Base-by-base conservation (phyloP, 2,329 filamentous ascomycete genomes). In the Clonostachys rosea region DNA sequence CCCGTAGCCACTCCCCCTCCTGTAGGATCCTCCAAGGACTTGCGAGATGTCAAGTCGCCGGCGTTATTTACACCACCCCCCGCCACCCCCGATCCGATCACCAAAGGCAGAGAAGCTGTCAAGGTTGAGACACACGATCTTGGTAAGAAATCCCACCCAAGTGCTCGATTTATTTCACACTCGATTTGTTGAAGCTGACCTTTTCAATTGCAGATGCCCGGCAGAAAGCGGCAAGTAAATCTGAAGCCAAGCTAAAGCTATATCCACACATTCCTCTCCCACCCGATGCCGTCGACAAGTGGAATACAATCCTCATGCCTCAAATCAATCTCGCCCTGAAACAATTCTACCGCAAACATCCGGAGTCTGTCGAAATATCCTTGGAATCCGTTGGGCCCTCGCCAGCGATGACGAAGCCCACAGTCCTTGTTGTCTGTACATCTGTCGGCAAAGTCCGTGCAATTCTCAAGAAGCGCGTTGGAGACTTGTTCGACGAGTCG, bases 341-440 rank as follows among this genome's bases (percentile, higher is more conserved):
- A 18, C 77, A 81, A 44, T 89, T 88, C 50, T 84, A 91, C 56
- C 79, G 79, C 52, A 87, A 87, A 55, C 78, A 89, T 44, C 78
- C 83, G 1, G 88, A 92, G 60, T 89, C 87, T 1, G 82, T 89
- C 34, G 87, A 89, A 56, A 89, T 92, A 39, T 87, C 86, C 10
- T 78, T 92, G 2, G 83, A 89, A 50, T 86, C 83, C 1, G 82
- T 91, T 39, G 88, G 88, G 16, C 83, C 87, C 45, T 83, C 81
- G 4, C 75, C 81, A 6, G 74, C 82, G 35, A 81, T 78, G 47
- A 83, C 84, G 0, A 79, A 76, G 47, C 87, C 88, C 1, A 91
- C 88, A 0, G 86, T 91, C 0, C 73, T 91, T 17, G 83, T 92
- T 9, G 84, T 89, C 5, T 92, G 88, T 65, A 86, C 81, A 3